phyloP scores from a whole-genome alignment of 2,329 filamentous ascomycete species.

The Epichloe sibirici region DNA sequence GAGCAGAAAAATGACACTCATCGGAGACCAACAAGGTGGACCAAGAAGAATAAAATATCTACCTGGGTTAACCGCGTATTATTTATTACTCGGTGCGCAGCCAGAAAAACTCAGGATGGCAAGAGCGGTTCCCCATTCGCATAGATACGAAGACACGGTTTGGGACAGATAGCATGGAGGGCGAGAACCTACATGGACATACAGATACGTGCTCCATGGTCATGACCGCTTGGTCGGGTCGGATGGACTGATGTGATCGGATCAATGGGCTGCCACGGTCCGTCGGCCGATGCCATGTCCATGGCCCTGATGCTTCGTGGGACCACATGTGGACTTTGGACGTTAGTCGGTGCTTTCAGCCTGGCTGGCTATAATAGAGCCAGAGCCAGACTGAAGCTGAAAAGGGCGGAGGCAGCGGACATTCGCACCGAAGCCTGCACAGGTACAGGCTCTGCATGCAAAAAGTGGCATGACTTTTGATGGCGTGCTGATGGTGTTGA shows the following conservation, averaged over 20 bases:
- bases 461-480: constrained; percentile 25
- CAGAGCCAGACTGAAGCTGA: background rate
- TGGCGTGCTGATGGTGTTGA: constrained; percentile 15
- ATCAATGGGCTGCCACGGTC: background rate
- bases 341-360: background rate
- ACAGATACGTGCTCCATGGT: too few species aligned
- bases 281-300: too few species aligned
- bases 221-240: background rate
- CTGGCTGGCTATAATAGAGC: background rate
- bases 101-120: background rate
- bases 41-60: background rate
- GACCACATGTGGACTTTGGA: background rate
- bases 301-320: too few species aligned
- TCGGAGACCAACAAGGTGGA: background rate
- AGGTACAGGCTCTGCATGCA: constrained; percentile 3
- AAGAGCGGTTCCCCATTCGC: background rate
- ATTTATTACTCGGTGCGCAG: background rate
- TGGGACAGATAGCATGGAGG: background rate
- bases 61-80: background rate
- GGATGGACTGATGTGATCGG: background rate
- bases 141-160: background rate
- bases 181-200: background rate
- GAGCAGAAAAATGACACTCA: background rate
- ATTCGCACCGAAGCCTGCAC: constrained; percentile 1
- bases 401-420: constrained; percentile 2